Base-by-base conservation (phyloP, 1,284 basidiomycete species). In the Ceratobasidium sp. region DNA sequence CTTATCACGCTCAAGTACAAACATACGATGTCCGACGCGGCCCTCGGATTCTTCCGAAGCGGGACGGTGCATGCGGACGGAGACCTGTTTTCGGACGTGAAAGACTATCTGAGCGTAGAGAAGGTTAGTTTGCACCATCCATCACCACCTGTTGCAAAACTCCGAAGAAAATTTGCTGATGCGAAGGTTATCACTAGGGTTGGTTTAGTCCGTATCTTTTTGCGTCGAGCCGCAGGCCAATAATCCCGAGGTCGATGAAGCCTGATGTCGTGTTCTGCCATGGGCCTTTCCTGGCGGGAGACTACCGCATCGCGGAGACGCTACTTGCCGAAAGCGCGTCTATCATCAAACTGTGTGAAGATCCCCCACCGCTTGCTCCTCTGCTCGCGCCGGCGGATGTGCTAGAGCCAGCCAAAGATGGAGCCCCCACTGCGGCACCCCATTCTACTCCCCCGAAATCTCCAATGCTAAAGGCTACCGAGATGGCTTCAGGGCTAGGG, bases 261-360 rank as follows among this genome's bases (percentile, higher is more conserved):
- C 90, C 90, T 34, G 90, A 91, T 81, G 82, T 91, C 8, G 82
- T 90, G n/a, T 91, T 91, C 80, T 90, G 88, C 78, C 89, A 91
- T 81, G 89, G 89, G 0, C 90, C 89, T 4, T 91, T 91, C 83
- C 83, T 90, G 57, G 56, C 40, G n/a, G 79, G 80, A 11, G 80
- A 79, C 57, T 79, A 79, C 46, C 66, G 77, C 25, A 77, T 80
- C 51, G 79, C 79, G 49, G 76, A 78, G 64, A 80, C 79, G 51
- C 83, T 91, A 25, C 83, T 91, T 32, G 82, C 83, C 8, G 87
- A 91, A 81, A 89, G 88, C 17, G 88, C 87, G 1, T 84, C 85
- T 13, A 84, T 85, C 1, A 88, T 91, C 73, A 82, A 83, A 17
- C 84, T 91, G 13, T 88, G 87, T 78, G 75, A 81, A n/a, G 80